phyloP scores from a whole-genome alignment of 2,329 filamentous ascomycete genomes.

The Colletotrichum tofieldiae region DNA sequence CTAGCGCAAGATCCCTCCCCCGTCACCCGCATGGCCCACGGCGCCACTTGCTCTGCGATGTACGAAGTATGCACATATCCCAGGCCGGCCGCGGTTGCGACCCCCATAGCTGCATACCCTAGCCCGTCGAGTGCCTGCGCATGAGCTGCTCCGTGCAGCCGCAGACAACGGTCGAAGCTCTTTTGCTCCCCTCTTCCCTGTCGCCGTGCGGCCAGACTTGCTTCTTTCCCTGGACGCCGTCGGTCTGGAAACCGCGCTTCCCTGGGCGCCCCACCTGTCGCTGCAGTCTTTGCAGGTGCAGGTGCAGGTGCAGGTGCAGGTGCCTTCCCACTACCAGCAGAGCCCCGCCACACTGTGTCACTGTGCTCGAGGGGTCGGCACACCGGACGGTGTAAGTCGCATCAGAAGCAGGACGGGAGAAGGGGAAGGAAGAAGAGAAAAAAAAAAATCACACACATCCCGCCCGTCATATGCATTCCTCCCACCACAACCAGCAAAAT shows the following conservation, averaged over 20 bases:
- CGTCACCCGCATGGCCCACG: constrained; percentile 33
- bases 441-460: neutral
- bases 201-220: constrained; percentile 19
- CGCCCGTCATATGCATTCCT: constrained; percentile 41
- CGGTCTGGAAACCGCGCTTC: constrained; percentile 40
- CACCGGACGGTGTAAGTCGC: constrained; percentile 37
- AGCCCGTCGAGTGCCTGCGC: constrained; percentile 7
- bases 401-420: constrained; percentile 7
- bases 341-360: constrained; percentile 27
- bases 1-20: constrained; percentile 37
- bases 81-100: neutral
- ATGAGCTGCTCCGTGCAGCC: constrained; percentile 38
- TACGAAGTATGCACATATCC: constrained; percentile 26
- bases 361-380: constrained; percentile 13
- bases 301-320: neutral
- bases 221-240: constrained; percentile 30
- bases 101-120: constrained; percentile 22
- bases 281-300: neutral
- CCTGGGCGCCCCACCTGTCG: constrained; percentile 24
- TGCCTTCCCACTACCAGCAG: neutral
- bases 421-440: neutral
- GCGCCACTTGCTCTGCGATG: constrained; percentile 3
- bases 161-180: constrained; percentile 13
- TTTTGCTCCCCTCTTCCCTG: constrained; percentile 12
- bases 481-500: constrained; percentile 24